Base-by-base conservation (phyloP, 768 basidiomycete species). In the Termitomyces sp. region DNA sequence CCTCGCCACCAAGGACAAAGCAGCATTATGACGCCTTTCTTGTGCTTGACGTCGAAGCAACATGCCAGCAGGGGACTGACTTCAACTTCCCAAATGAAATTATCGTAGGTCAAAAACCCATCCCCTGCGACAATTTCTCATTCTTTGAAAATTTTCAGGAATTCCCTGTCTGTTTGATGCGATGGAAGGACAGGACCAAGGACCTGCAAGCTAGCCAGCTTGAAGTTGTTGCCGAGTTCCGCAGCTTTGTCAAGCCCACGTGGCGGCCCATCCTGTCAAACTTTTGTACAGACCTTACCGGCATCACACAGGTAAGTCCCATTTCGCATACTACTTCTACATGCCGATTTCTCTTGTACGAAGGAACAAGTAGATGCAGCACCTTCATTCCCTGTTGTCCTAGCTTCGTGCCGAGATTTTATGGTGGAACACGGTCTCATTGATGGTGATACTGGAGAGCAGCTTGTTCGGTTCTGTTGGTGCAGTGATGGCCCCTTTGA, bases 71-170 rank as follows among this genome's bases (percentile, higher is more conserved):
- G 65, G 89, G 87, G 40, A 80, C 84, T 36, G 80, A 81, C 66
- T 91, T 93, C 63, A 82, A 87, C 56, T 96, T 87, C 74, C 91
- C 95, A 2, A 97, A 97, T 72, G 96, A 98, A 75, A 95, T 98
- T 57, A 97, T 98, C 62, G 96, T 92, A 88, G 81, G 57, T 48
- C 60, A 40, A 33, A 32, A 35, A 20, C 36, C 10, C 16, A 49
- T 52, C 58, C 36, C 44, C 57, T 47, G 40, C 57, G 47, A 41
- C 35, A n/a, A 18, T 32, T 48, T 20, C 46, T 50, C 36, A 60
- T 20, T 23, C 2, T 3, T 13, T 23, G 20, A 57, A 36, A 51
- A 55, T 58, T 30, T 30, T 63, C 53, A 96, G 95, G 95, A 99
- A 74, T 94, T 93, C 75, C 96, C 96, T 6, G 91, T 98, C 12